These are phyloP conservation scores for Parsonsia alboflavescens DNA, from an alignment of 257 asterid genomes.

Conservation along the genomic window DNA sequence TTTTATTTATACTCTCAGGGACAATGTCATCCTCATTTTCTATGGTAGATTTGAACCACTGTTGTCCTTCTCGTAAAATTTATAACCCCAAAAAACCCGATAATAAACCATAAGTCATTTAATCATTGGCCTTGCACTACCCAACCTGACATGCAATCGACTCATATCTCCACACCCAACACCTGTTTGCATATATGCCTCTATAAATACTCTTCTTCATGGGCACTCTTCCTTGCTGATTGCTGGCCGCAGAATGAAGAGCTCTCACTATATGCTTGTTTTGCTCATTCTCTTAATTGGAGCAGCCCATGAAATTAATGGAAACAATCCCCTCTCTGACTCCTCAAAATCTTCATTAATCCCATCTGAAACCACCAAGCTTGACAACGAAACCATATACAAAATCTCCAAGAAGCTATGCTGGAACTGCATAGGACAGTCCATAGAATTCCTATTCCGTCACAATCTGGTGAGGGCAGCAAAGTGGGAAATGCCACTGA, in stretches of 20 bases:
- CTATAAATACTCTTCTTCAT: background rate
- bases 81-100: background rate
- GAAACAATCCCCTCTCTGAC: background rate
- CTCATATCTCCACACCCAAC: too few relatives aligned
- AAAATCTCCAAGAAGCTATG: slow-evolving; percentile 15
- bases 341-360: background rate
- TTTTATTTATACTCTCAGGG: slow-evolving; percentile 16
- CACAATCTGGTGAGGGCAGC: slow-evolving; percentile 17
- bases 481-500: slow-evolving; percentile 9
- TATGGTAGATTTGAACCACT: background rate
- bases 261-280: background rate
- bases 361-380: background rate
- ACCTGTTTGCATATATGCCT: background rate
- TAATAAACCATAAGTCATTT: background rate
- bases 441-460: slow-evolving; percentile 13
- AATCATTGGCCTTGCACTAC: slow-evolving; percentile 12
- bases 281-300: slow-evolving; percentile 3
- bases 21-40: slow-evolving; percentile 2
- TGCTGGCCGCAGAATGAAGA: background rate
- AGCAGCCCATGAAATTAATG: background rate
- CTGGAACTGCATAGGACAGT: slow-evolving; percentile 17
- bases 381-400: slow-evolving; percentile 19
- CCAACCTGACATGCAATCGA: too few relatives aligned
- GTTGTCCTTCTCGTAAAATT: slow-evolving; percentile 8
- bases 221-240: background rate